These are phyloP conservation scores for Pestalotiopsis sp. DNA, from an alignment of 2,329 filamentous ascomycete genomes.

Conservation along the genomic window DNA sequence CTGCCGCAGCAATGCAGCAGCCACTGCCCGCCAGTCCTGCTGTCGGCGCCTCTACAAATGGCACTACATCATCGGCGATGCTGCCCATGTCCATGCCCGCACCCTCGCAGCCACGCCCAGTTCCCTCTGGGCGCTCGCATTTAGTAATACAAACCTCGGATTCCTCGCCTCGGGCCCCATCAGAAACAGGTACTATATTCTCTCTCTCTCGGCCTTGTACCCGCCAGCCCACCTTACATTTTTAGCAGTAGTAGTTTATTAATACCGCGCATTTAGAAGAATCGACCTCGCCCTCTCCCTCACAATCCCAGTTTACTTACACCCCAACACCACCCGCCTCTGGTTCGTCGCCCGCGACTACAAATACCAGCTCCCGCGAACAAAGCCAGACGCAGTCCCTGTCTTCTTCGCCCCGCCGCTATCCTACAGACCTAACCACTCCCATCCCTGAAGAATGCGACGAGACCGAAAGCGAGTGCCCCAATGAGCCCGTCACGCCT, in stretches of 20 bases:
- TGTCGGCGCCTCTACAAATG: background rate
- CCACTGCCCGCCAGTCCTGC: background rate
- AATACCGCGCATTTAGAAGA: slow-evolving; percentile 7
- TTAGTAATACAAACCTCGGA: slow-evolving; percentile 6
- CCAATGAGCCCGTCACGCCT: slow-evolving; percentile 64
- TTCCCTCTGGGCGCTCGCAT: background rate
- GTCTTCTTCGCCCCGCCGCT: slow-evolving; percentile 45
- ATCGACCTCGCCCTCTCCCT: slow-evolving; percentile 13
- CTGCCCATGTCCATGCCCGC: background rate
- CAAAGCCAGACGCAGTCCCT: slow-evolving; percentile 20
- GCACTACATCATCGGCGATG: slow-evolving; percentile 12
- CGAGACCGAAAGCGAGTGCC: slow-evolving; percentile 62
- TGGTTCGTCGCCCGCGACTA: background rate
- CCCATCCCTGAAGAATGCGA: slow-evolving; percentile 61
- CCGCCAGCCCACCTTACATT: background rate
- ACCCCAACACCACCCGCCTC: background rate
- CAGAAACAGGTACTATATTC: slow-evolving; percentile 12
- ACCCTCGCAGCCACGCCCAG: background rate
- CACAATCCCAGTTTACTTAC: slow-evolving; percentile 15
- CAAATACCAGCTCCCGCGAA: background rate
- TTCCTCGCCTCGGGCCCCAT: background rate
- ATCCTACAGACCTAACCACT: slow-evolving; percentile 50
- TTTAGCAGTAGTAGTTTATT: slow-evolving; percentile 8
- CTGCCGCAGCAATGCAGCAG: slow-evolving; percentile 4
- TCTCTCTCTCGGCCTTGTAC: background rate